Evolutionary conservation across 805 yeast genomes (phyloP).

Genomic region (Wickerhamiella lipophila): DNA sequence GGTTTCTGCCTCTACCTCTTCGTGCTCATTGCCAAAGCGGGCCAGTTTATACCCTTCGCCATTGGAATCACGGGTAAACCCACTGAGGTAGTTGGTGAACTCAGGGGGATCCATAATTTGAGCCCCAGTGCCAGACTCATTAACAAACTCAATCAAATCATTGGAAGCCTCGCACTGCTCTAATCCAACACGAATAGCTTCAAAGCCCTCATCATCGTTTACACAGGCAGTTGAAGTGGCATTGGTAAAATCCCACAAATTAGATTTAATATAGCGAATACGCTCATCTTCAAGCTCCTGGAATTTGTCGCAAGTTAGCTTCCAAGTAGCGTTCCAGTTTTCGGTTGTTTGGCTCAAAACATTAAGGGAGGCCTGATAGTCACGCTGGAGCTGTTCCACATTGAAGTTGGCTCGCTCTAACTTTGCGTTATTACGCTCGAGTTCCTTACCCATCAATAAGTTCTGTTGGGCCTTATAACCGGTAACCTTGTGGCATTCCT

Average conservation of each 20-base stretch:
- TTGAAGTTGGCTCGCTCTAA: constrained; percentile 38
- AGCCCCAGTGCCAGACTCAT: constrained; percentile 50
- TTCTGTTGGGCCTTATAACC: constrained; percentile 49
- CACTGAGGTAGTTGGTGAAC: constrained; percentile 48
- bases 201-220: constrained; percentile 64
- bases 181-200: constrained; percentile 49
- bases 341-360: constrained; percentile 46
- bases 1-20: background rate
- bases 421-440: constrained; percentile 46
- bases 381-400: constrained; percentile 35
- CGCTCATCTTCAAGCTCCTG: constrained; percentile 64
- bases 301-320: constrained; percentile 43
- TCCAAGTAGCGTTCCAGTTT: constrained; percentile 64
- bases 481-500: constrained; percentile 46
- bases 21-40: constrained; percentile 22
- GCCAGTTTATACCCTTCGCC: constrained; percentile 26
- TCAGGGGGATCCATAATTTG: constrained; percentile 45
- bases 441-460: constrained; percentile 61
- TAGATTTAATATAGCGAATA: constrained; percentile 53
- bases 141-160: constrained; percentile 46
- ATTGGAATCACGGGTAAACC: constrained; percentile 28
- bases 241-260: constrained; percentile 69
- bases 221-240: constrained; percentile 64
- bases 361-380: constrained; percentile 44
- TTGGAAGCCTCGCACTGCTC: constrained; percentile 53